phyloP scores from a whole-genome alignment of 345 rosid species.

The Cardiospermum halicacabum region DNA sequence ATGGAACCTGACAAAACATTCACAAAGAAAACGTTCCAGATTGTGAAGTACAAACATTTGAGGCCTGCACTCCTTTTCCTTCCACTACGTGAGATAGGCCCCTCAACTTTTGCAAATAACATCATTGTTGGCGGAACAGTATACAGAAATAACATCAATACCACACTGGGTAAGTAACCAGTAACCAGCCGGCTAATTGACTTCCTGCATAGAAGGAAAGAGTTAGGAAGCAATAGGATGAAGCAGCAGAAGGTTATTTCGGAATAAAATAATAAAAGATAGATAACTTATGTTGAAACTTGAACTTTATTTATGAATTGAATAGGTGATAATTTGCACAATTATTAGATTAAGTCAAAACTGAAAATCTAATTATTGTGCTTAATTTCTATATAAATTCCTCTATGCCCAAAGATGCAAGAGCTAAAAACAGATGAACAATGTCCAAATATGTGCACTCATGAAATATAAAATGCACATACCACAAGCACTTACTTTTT shows the following conservation, averaged over 20 bases:
- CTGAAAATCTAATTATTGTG: no score
- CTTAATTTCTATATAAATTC: no score
- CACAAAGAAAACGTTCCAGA: slow-evolving; percentile 93
- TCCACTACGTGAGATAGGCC: slow-evolving; percentile 61
- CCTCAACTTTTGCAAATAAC: slow-evolving; percentile 76
- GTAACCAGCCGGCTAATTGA: slow-evolving; percentile 55
- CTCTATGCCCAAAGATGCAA: no score
- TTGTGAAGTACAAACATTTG: slow-evolving; percentile 76
- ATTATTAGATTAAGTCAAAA: no score
- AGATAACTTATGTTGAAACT: no score
- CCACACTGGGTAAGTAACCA: slow-evolving; percentile 96
- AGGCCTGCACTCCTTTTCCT: slow-evolving; percentile 83
- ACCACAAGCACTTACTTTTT: slow-evolving; percentile 44
- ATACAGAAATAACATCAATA: slow-evolving; percentile 57
- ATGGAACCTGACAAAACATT: slow-evolving; percentile 80
- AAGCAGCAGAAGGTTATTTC: no score
- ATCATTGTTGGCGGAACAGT: slow-evolving; percentile 90
- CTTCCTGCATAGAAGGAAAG: slow-evolving; percentile 36
- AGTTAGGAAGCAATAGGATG: slow-evolving; percentile 5
- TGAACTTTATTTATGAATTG: no score
- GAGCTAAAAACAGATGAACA: slow-evolving; percentile 9
- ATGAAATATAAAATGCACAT: background rate
- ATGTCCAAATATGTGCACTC: slow-evolving; percentile 4
- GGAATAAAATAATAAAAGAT: no score
- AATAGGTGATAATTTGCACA: no score